These are phyloP conservation scores for Pseudohalonectria lignicola DNA, from an alignment of 2,329 filamentous ascomycete genomes.

Conservation along the genomic window DNA sequence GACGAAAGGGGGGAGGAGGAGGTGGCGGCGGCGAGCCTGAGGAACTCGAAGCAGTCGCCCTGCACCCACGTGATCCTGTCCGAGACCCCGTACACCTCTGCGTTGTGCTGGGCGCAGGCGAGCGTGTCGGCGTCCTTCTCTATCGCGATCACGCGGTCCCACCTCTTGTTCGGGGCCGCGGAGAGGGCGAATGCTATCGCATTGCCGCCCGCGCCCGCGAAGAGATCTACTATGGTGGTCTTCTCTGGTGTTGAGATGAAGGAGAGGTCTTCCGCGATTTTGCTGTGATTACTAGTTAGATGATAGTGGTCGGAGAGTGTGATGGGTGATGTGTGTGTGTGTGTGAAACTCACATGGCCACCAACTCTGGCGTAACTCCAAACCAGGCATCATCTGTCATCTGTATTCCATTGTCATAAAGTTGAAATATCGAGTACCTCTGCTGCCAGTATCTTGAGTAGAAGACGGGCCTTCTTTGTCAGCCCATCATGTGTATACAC, in stretches of 20 bases:
- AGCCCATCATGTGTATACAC: too few relatives aligned
- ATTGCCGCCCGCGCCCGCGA: conserved; percentile 88
- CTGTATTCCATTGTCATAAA: conserved; percentile 78
- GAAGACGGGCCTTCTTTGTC: too few relatives aligned
- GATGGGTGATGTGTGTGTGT: conserved; percentile 1
- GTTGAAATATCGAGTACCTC: conserved; percentile 75
- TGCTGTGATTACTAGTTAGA: conserved; percentile 27
- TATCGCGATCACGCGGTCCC: conserved; percentile 77
- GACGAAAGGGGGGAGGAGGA: conserved; percentile 18
- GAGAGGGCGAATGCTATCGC: conserved; percentile 86
- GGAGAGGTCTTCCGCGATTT: conserved; percentile 64
- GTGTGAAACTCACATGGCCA: conserved; percentile 56
- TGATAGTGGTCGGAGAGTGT: conserved; percentile 4
- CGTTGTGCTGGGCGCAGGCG: conserved; percentile 87
- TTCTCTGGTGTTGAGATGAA: conserved; percentile 31
- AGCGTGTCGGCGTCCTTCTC: conserved; percentile 74
- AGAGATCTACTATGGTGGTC: conserved; percentile 70
- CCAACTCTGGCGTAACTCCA: conserved; percentile 86
- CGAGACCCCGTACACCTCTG: conserved; percentile 68
- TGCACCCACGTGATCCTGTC: conserved; percentile 74
- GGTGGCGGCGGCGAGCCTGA: conserved; percentile 25
- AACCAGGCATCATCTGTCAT: conserved; percentile 96
- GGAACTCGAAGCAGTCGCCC: conserved; percentile 73
- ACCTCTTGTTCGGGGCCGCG: too few relatives aligned
- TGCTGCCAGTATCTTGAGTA: conserved; percentile 73